These are phyloP conservation scores for Penicillium sp. DNA, from an alignment of 2,329 filamentous ascomycete species.

Conservation along the genomic window DNA sequence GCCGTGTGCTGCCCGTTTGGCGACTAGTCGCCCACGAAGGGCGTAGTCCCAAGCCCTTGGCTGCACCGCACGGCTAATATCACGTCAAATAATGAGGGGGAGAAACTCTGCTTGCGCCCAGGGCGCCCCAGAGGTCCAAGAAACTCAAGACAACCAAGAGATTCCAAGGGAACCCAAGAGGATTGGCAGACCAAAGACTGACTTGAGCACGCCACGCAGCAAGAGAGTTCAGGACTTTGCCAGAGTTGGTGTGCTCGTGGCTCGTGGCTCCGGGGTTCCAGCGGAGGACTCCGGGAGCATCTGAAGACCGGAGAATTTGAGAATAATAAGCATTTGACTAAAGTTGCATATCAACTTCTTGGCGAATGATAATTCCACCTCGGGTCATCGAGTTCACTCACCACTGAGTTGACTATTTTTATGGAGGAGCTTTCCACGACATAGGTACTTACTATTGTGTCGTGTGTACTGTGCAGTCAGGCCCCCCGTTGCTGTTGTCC, in stretches of 20 bases:
- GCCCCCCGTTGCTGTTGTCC: neutral
- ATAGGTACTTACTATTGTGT: neutral
- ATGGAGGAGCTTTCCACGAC: neutral
- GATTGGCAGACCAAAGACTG: conserved; percentile 5
- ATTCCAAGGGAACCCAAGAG: neutral
- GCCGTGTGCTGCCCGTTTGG: neutral
- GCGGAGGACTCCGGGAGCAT: neutral
- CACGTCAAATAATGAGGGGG: neutral
- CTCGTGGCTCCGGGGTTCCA: conserved; percentile 1
- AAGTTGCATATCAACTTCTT: conserved; percentile 14
- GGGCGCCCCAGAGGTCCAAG: neutral
- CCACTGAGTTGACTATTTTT: no score
- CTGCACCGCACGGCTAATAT: neutral
- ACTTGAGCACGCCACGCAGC: neutral
- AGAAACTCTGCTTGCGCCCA: neutral
- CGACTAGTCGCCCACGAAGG: conserved; percentile 12
- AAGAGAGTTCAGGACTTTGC: neutral
- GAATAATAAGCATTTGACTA: conserved; percentile 12
- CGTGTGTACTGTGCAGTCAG: no score
- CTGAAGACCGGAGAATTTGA: neutral
- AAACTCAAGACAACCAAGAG: neutral
- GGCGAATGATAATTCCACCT: conserved; percentile 3
- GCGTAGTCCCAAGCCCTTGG: conserved; percentile 18
- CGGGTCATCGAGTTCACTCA: neutral
- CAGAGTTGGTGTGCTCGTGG: neutral